These are phyloP conservation scores for Melastoma candidum DNA, from an alignment of 441 rosid genomes.

Conservation along the genomic window DNA sequence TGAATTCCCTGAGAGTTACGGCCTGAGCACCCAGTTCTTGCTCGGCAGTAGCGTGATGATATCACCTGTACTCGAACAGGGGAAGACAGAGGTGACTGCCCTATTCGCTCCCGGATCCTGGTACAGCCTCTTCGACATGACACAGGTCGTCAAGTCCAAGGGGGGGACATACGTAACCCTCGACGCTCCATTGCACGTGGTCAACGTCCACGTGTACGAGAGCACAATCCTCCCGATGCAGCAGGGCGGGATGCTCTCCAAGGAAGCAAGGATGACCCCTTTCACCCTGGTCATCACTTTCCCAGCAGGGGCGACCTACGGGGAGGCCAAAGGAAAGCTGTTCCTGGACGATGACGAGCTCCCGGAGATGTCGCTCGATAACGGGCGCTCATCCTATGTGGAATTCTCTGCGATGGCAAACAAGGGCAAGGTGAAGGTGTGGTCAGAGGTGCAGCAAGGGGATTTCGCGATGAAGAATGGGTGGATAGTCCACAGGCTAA, in stretches of 20 bases:
- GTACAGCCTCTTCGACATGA: conserved; percentile 79
- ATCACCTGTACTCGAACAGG: conserved; percentile 85
- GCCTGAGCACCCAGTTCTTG: conserved; percentile 82
- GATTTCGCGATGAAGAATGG: conserved; percentile 68
- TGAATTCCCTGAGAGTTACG: conserved; percentile 46
- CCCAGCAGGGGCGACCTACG: conserved; percentile 52
- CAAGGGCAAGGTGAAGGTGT: conserved; percentile 56
- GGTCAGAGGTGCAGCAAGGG: conserved; percentile 76
- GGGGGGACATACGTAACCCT: conserved; percentile 48
- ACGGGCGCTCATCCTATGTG: conserved; percentile 48
- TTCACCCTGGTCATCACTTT: conserved; percentile 62
- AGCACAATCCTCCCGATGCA: conserved; percentile 85
- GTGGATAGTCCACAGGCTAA: conserved; percentile 55
- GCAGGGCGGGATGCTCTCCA: conserved; percentile 77
- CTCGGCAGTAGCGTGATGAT: conserved; percentile 81
- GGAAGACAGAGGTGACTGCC: conserved; percentile 58
- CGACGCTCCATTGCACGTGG: conserved; percentile 65
- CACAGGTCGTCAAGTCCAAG: conserved; percentile 38
- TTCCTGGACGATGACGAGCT: conserved; percentile 82
- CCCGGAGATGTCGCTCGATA: conserved; percentile 79
- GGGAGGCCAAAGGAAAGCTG: conserved; percentile 60
- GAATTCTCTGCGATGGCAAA: conserved; percentile 50
- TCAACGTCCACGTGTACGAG: conserved; percentile 80
- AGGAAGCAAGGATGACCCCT: conserved; percentile 75
- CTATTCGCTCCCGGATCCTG: conserved; percentile 89